Percentiles rank a stretch among this genome's conserved stretches.
Evolutionary conservation across 2,329 filamentous ascomycete genomes (phyloP).

Genomic region (Cladosporium sp.): DNA sequence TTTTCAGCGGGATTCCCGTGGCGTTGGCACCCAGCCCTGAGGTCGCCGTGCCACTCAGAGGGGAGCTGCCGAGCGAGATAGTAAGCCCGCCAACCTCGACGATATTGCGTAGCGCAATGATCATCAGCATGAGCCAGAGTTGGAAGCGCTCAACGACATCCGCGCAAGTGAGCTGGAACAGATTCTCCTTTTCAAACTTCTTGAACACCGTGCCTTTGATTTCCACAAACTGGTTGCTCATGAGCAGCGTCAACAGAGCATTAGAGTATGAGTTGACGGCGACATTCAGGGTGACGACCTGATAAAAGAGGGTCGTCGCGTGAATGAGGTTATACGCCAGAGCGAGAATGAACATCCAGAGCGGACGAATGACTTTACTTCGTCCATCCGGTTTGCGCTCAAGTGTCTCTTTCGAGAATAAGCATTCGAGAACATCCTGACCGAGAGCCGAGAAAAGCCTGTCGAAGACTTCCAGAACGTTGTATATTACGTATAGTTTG

Average conservation of each 20-base stretch:
- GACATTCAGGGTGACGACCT: conserved; percentile 95
- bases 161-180: conserved; percentile 93
- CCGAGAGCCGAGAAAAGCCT: conserved; percentile 84
- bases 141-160: conserved; percentile 97
- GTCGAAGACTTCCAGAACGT: conserved; percentile 89
- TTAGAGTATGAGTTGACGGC: conserved; percentile 99
- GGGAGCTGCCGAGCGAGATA: conserved; percentile 30
- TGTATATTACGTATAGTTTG: conserved; percentile 98
- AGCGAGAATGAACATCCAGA: conserved; percentile 85
- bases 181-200: conserved; percentile 94
- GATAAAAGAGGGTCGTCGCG: conserved; percentile 84
- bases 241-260: conserved; percentile 79
- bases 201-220: conserved; percentile 99
- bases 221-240: conserved; percentile 98
- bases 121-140: conserved; percentile 92
- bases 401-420: conserved; percentile 88
- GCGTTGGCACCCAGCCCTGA: conserved; percentile 35
- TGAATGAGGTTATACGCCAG: conserved; percentile 84
- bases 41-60: conserved; percentile 17
- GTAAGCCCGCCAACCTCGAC: conserved; percentile 88
- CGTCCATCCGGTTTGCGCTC: conserved; percentile 82
- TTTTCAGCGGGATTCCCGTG: conserved; percentile 41
- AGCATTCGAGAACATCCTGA: conserved; percentile 91
- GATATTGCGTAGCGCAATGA: conserved; percentile 92
- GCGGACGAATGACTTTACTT: conserved; percentile 80